Evolutionary conservation across 2,329 filamentous ascomycete genomes (phyloP).

Genomic region (Diplocarpon mali): DNA sequence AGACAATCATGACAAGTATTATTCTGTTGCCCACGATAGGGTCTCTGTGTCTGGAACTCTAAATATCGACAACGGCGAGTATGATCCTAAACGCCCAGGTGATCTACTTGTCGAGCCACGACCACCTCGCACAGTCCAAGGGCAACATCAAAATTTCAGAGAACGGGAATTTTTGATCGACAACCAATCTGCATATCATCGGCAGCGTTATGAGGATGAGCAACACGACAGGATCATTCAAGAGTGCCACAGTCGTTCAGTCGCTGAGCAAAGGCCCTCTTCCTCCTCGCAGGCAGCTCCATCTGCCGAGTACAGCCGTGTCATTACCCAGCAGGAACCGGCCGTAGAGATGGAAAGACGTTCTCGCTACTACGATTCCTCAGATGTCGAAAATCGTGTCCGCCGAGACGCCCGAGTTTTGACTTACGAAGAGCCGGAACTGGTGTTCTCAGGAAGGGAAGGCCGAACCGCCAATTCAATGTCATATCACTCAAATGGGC

Average conservation of each 20-base stretch:
- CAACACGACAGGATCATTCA: constrained; percentile 7
- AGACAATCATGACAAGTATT: constrained; percentile 26
- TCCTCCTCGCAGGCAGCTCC: constrained; percentile 6
- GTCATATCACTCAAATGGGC: constrained; percentile 12
- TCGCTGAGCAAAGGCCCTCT: constrained; percentile 11
- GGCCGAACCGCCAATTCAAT: constrained; percentile 13
- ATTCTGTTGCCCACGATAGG: constrained; percentile 10
- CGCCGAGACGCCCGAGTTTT: constrained; percentile 12
- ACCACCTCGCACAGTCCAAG: constrained; percentile 2
- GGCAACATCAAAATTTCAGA: constrained; percentile 1
- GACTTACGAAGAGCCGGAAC: constrained; percentile 13
- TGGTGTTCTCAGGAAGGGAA: constrained; percentile 3
- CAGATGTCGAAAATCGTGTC: constrained; percentile 12
- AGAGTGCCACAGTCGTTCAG: constrained; percentile 3
- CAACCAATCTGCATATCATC: constrained; percentile 4
- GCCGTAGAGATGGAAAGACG: constrained; percentile 12
- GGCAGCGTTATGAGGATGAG: constrained; percentile 8
- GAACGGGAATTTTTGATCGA: constrained; percentile 1
- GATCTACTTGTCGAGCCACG: constrained; percentile 12
- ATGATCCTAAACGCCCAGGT: constrained; percentile 20
- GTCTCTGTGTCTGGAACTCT: constrained; percentile 8
- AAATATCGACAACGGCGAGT: constrained; percentile 16
- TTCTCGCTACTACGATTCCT: constrained; percentile 15
- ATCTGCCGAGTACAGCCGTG: constrained; percentile 11
- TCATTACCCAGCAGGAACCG: constrained; percentile 13